phyloP scores from a whole-genome alignment of 177 flowering plant genomes.

The Telopea speciosissima region DNA sequence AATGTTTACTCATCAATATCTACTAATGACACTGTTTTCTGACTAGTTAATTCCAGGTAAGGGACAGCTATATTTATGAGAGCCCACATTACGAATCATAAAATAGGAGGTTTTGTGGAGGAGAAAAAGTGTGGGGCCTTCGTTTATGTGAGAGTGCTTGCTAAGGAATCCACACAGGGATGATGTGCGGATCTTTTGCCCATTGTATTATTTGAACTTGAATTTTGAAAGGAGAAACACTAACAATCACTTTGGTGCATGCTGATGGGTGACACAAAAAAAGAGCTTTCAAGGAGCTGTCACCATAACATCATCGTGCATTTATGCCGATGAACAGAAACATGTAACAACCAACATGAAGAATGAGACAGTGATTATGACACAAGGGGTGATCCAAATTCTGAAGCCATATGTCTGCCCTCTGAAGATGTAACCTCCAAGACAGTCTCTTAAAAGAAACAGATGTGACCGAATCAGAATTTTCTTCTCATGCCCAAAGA shows the following conservation, averaged over 20 bases:
- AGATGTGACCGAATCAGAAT: neutral
- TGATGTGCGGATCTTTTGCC: too few relatives aligned
- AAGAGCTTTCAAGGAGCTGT: neutral
- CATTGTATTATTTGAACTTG: neutral
- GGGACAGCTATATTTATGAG: too few relatives aligned
- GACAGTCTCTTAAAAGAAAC: neutral
- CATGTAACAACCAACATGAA: slow-evolving; percentile 1
- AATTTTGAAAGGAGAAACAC: neutral
- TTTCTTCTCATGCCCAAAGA: slow-evolving; percentile 55
- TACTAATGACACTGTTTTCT: too few relatives aligned
- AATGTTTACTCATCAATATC: too few relatives aligned
- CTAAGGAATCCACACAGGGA: too few relatives aligned
- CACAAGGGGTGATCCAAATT: neutral
- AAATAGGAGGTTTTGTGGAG: too few relatives aligned
- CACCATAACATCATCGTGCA: neutral
- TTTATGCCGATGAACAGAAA: neutral
- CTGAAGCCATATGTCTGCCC: neutral
- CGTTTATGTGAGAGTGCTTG: too few relatives aligned
- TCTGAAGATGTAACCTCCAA: neutral
- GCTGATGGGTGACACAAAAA: neutral
- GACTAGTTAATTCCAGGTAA: too few relatives aligned
- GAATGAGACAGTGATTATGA: neutral
- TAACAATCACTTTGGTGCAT: neutral
- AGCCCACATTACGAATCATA: too few relatives aligned
- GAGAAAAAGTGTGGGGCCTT: too few relatives aligned